phyloP scores from a whole-genome alignment of 257 asterid species.

The Petrea volubilis region DNA sequence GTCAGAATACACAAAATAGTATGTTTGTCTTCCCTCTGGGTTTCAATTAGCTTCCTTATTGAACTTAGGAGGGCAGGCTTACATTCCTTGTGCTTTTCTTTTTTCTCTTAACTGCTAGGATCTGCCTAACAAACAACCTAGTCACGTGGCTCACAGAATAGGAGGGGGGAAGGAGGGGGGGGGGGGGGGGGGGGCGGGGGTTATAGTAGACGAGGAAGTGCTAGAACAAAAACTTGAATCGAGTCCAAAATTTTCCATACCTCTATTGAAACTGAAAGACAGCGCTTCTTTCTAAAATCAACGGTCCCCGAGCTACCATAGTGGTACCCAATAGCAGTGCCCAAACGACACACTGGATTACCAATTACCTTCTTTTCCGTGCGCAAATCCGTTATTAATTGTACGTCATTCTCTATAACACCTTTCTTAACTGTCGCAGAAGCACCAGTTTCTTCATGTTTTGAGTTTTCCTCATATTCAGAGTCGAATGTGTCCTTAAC shows the following conservation, averaged over 20 bases:
- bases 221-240: constrained; percentile 7
- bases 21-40: constrained; percentile 1
- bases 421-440: constrained; percentile 29
- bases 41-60: not conserved
- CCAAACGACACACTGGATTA: constrained; percentile 27
- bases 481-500: constrained; percentile 60
- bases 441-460: constrained; percentile 26
- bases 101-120: not conserved
- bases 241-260: constrained; percentile 20
- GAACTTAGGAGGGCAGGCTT: not conserved
- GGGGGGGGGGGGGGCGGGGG: no score
- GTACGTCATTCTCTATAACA: constrained; percentile 26
- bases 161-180: no score
- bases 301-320: constrained; percentile 25
- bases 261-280: constrained; percentile 38
- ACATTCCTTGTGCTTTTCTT: not conserved
- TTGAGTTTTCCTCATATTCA: constrained; percentile 34
- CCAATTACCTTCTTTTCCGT: constrained; percentile 21
- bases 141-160: not conserved
- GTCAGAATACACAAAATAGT: not conserved
- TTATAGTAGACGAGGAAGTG: not conserved
- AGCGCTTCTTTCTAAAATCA: constrained; percentile 29
- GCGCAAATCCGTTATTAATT: constrained; percentile 28
- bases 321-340: constrained; percentile 25
- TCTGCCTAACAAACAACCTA: not conserved